Evolutionary conservation across 805 yeast genomes (phyloP).

Genomic region (Limtongia smithiae): DNA sequence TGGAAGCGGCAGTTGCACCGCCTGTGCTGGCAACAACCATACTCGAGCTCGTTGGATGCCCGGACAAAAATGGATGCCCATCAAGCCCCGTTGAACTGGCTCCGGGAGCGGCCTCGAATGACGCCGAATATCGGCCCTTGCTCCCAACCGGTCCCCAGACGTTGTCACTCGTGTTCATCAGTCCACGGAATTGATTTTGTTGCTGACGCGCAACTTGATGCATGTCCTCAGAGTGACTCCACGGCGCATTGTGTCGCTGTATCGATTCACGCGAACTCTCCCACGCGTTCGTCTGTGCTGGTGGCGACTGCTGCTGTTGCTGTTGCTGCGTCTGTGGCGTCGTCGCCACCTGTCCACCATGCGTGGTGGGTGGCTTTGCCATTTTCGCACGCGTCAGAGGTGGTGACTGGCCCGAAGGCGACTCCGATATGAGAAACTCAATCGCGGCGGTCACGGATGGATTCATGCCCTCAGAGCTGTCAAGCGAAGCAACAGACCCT

Average conservation of each 20-base stretch:
- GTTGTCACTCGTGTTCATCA: slow-evolving; percentile 16
- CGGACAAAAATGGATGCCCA: too few relatives aligned
- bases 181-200: slow-evolving; percentile 11
- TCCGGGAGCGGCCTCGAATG: slow-evolving; percentile 8
- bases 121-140: slow-evolving; percentile 17
- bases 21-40: too few relatives aligned
- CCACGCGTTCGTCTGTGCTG: neutral
- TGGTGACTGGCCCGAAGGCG: slow-evolving; percentile 22
- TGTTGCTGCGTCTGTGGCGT: neutral
- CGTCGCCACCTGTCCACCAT: neutral
- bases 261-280: neutral
- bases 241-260: slow-evolving; percentile 1
- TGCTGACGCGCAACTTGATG: slow-evolving; percentile 1
- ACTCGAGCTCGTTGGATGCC: too few relatives aligned
- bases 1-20: too few relatives aligned
- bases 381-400: slow-evolving; percentile 15
- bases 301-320: neutral
- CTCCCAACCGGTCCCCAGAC: slow-evolving; percentile 30
- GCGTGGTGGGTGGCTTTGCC: neutral
- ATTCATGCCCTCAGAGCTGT: slow-evolving; percentile 17
- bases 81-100: too few relatives aligned
- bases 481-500: slow-evolving; percentile 20
- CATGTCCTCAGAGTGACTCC: too few relatives aligned
- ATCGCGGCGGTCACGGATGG: slow-evolving; percentile 27
- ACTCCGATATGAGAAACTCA: slow-evolving; percentile 22